Conservation (phyloP, 2,329 filamentous ascomycete species). For the Aspergillus novoparasiticus region DNA sequence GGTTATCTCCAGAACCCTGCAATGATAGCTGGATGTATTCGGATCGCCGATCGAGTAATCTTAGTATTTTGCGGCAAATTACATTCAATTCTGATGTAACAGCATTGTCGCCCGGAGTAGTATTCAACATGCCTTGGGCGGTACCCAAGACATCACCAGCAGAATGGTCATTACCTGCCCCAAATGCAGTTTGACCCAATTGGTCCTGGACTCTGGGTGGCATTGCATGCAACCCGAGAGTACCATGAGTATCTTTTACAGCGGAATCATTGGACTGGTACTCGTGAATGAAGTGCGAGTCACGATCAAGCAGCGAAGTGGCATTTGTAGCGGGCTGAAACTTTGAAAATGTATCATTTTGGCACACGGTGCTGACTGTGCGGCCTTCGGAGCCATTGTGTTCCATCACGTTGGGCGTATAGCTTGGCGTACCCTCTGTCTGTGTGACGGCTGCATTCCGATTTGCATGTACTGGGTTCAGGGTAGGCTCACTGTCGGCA, state of each 20-base stretch:
- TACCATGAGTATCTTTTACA: not conserved
- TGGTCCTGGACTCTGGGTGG: not conserved
- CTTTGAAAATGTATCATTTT: not conserved
- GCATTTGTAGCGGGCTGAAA: not conserved
- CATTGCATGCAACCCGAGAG: not conserved
- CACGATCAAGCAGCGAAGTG: not conserved
- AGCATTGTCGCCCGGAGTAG: constrained; percentile 72
- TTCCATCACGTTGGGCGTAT: not conserved
- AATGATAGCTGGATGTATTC: constrained; percentile 87
- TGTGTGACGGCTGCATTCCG: not conserved
- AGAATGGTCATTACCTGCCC: constrained; percentile 13
- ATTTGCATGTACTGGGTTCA: constrained; percentile 31
- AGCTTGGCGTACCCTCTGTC: constrained; percentile 5
- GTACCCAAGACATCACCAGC: constrained; percentile 61
- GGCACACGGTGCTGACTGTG: not conserved
- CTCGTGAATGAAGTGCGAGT: not conserved
- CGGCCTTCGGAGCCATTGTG: not conserved
- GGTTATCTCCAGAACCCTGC: constrained; percentile 81
- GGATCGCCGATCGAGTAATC: constrained; percentile 81
- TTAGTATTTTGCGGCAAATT: constrained; percentile 89
- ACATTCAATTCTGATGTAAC: constrained; percentile 80
- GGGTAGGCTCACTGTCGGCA: constrained; percentile 38
- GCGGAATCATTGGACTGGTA: not conserved
- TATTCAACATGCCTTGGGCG: constrained; percentile 64
- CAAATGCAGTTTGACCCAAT: not conserved